These are phyloP conservation scores for Botrytis paeoniae DNA, from an alignment of 2,329 filamentous ascomycete species.

Conservation along the genomic window DNA sequence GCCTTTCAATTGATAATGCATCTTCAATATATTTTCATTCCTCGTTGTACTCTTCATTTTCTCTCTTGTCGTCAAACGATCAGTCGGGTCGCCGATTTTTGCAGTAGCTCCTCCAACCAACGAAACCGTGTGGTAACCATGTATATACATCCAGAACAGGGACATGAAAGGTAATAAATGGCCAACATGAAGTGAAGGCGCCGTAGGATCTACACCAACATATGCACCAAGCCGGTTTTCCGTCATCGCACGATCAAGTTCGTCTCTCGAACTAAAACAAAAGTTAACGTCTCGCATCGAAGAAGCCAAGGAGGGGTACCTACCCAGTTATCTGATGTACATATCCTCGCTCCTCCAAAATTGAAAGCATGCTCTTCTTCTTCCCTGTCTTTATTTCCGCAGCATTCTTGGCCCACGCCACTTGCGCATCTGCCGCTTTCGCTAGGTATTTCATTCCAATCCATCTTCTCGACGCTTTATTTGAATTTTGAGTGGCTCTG, in stretches of 20 bases:
- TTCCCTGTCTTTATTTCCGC: constrained; percentile 50
- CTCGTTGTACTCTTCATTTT: constrained; percentile 50
- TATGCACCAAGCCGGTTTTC: constrained; percentile 69
- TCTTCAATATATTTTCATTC: constrained; percentile 62
- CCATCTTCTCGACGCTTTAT: constrained; percentile 29
- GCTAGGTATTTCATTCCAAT: constrained; percentile 39
- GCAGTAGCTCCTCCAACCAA: constrained; percentile 73
- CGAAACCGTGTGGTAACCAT: constrained; percentile 66
- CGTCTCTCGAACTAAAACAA: constrained; percentile 40
- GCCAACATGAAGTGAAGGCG: constrained; percentile 74
- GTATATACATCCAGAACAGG: constrained; percentile 77
- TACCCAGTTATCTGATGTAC: constrained; percentile 75
- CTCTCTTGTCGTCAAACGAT: constrained; percentile 60
- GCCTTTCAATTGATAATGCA: constrained; percentile 66
- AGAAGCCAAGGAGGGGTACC: constrained; percentile 30
- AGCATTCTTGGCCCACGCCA: constrained; percentile 49
- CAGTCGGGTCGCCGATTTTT: constrained; percentile 76
- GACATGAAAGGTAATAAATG: constrained; percentile 81
- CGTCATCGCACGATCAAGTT: constrained; percentile 62
- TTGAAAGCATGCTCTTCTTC: constrained; percentile 54
- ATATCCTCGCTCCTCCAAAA: constrained; percentile 69
- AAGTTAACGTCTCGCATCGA: constrained; percentile 15
- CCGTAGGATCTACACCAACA: constrained; percentile 79
- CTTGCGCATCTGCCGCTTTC: constrained; percentile 35
- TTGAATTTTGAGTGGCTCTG: constrained; percentile 23